Evolutionary conservation across 2,329 filamentous ascomycete genomes (phyloP).

Genomic region (Chrysoporthe cubensis): DNA sequence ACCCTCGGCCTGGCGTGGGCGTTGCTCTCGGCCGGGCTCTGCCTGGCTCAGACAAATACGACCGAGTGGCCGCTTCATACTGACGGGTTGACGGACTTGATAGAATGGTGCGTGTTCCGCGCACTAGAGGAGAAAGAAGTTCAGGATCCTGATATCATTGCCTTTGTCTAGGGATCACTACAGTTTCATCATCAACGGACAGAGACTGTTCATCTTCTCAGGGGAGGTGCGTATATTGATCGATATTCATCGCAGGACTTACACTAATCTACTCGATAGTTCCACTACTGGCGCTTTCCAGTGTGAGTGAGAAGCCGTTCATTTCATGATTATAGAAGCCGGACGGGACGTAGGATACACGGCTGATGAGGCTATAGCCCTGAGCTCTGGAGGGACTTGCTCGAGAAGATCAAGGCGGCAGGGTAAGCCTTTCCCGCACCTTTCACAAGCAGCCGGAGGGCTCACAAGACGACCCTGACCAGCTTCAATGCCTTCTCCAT

Average conservation of each 20-base stretch:
- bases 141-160: neutral
- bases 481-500: slow-evolving; percentile 49
- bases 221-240: slow-evolving; percentile 40
- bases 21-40: slow-evolving; percentile 18
- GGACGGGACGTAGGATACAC: too few relatives aligned
- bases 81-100: slow-evolving; percentile 29
- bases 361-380: slow-evolving; percentile 30
- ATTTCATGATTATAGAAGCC: too few relatives aligned
- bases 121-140: too few relatives aligned
- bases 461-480: neutral
- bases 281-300: slow-evolving; percentile 48
- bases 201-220: slow-evolving; percentile 48
- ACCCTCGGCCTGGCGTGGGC: slow-evolving; percentile 21
- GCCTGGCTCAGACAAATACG: slow-evolving; percentile 15
- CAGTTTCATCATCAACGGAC: slow-evolving; percentile 45
- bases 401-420: slow-evolving; percentile 48
- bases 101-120: slow-evolving; percentile 29
- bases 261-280: slow-evolving; percentile 33
- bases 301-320: slow-evolving; percentile 37
- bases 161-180: slow-evolving; percentile 42
- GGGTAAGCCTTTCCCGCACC: slow-evolving; percentile 35
- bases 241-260: too few relatives aligned
- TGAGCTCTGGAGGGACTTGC: slow-evolving; percentile 46
- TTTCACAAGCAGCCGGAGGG: too few relatives aligned
- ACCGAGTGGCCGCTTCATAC: slow-evolving; percentile 31